Base-by-base conservation (phyloP, 176 grass and related monocot genomes). In the Ensete ventricosum region DNA sequence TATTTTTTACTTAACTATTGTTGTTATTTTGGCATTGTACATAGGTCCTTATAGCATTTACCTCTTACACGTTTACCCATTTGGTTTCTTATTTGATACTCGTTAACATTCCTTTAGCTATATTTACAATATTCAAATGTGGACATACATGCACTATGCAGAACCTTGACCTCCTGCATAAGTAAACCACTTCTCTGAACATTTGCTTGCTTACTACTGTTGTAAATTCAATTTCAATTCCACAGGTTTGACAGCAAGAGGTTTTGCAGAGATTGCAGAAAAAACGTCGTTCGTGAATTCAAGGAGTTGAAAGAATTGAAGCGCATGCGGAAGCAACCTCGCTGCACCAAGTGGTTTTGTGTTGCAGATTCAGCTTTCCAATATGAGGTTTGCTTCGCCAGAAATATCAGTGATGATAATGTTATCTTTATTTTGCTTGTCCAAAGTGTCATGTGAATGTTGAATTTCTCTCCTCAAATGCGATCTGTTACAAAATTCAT, bases 261-360 rank as follows among this genome's bases (percentile, higher is more conserved):
- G 77, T 92, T 96, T 86, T 96, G 93, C 79, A 87, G 93, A 90
- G 93, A 92, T 71, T 96, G 93, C 27, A 85, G 93, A 83, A 96
- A 83, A 81, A 92, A 96, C 79, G 93, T 96, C 67, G 92, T 96
- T 17, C 81, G 87, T 58, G 93, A 96, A 90, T 96, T 96, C 79
- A 96, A 92, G 81, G 93, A 96, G 74, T 85, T 92, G 54, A 96
- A 96, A 69, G 93, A 96, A 80, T 67, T 96, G 73, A 96, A 96
- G 76, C 93, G 93, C 48, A 80, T 90, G 70, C 78, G 82, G 50
- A 89, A 79, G 79, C 89, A 96, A 68, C 83, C 89, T 76, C 74
- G 77, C 64, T 96, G 89, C 81, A 96, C 89, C 62, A 92, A 78
- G 82, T 92, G 85, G 87, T 92, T 96, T 51, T 96, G 93, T 78